A percentile compares a stretch with the other conserved stretches of the same genome.
Evolutionary conservation across 371 early-diverging fungal species (phyloP).

Genomic region (Circinella umbellata): DNA sequence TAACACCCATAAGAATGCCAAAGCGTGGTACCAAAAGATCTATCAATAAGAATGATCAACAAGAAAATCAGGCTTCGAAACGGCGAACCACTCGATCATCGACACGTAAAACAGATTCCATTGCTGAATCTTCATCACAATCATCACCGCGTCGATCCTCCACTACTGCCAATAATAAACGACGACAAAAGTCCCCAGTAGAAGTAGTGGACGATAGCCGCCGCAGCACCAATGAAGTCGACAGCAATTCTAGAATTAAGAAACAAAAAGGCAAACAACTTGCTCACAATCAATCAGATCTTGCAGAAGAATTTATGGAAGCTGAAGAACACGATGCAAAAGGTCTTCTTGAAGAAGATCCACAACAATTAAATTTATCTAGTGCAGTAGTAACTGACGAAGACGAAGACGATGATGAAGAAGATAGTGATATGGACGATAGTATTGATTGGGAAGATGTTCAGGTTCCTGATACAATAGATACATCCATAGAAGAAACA

Average conservation of each 20-base stretch:
- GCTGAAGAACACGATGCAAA: constrained; percentile 5
- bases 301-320: neutral
- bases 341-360: neutral
- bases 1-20: neutral
- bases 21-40: constrained; percentile 4
- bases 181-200: too few relatives aligned
- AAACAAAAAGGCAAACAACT: neutral
- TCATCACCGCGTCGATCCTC: neutral
- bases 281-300: neutral
- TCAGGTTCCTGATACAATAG: neutral
- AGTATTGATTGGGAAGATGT: constrained; percentile 30
- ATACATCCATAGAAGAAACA: neutral
- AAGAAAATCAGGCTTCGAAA: neutral
- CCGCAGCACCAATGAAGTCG: neutral
- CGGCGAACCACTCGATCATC: neutral
- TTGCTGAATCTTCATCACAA: neutral
- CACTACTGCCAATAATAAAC: neutral
- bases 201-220: neutral
- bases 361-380: neutral
- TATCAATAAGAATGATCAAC: neutral
- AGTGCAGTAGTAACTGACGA: neutral
- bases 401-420: constrained; percentile 18
- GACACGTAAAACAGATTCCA: neutral
- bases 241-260: neutral
- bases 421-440: constrained; percentile 19